Percentiles rank a stretch among this genome's conserved stretches.
Evolutionary conservation across 192 early-diverging fungal genomes (phyloP).

Genomic region (Rhizoclosmatium globosum): DNA sequence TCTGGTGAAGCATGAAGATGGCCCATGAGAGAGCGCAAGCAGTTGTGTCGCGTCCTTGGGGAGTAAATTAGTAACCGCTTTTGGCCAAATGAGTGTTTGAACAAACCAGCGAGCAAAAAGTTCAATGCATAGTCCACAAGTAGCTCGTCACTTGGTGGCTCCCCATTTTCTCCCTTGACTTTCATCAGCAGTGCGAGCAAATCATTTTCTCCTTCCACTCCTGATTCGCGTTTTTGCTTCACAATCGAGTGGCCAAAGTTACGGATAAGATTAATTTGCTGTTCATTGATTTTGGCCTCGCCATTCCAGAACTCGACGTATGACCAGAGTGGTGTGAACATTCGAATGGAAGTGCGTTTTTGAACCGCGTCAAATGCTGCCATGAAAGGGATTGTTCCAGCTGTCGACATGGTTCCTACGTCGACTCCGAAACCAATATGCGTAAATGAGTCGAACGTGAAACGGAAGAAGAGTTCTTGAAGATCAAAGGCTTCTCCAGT

Average conservation of each 20-base stretch:
- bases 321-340: conserved; percentile 37
- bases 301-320: background rate
- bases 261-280: conserved; percentile 33
- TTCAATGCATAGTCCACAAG: conserved; percentile 51
- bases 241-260: conserved; percentile 36
- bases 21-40: conserved; percentile 68
- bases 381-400: conserved; percentile 31
- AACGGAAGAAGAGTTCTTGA: conserved; percentile 49
- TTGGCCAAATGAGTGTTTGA: background rate
- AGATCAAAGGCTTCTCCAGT: conserved; percentile 37
- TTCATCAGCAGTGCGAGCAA: conserved; percentile 47
- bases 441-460: conserved; percentile 50
- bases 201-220: conserved; percentile 30
- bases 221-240: conserved; percentile 4
- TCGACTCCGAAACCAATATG: conserved; percentile 48
- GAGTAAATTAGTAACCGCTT: background rate
- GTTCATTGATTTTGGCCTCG: background rate
- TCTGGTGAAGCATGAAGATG: conserved; percentile 50
- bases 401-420: background rate
- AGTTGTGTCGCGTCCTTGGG: conserved; percentile 59
- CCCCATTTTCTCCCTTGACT: conserved; percentile 36
- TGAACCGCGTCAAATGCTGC: conserved; percentile 47
- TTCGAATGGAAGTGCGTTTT: conserved; percentile 19
- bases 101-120: conserved; percentile 13
- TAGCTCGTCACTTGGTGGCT: conserved; percentile 35